These are phyloP conservation scores for Epithemia pelagica DNA, from an alignment of 108 stramenopile genomes.

Conservation along the genomic window DNA sequence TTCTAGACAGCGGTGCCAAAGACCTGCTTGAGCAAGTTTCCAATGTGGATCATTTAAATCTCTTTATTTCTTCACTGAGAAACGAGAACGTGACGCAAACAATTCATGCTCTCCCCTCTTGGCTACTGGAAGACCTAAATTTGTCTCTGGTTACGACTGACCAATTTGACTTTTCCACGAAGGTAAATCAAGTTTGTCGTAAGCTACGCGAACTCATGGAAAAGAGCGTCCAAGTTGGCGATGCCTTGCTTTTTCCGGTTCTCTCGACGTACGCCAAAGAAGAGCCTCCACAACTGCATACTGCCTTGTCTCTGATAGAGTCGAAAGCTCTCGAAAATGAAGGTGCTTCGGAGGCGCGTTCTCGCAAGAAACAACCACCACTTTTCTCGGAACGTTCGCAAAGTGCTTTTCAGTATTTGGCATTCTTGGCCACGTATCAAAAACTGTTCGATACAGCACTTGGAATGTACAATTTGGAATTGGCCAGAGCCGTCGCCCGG, in stretches of 20 bases:
- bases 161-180: constrained; percentile 50
- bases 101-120: constrained; percentile 69
- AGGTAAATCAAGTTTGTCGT: constrained; percentile 70
- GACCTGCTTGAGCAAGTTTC: constrained; percentile 49
- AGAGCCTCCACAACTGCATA: constrained; percentile 67
- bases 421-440: constrained; percentile 81
- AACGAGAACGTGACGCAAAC: constrained; percentile 56
- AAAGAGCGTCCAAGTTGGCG: constrained; percentile 26
- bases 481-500: constrained; percentile 83
- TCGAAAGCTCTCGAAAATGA: constrained; percentile 31
- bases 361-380: constrained; percentile 37
- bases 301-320: constrained; percentile 68
- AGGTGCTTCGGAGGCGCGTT: not conserved
- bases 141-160: constrained; percentile 1
- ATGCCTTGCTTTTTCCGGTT: constrained; percentile 53
- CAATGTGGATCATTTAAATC: constrained; percentile 73
- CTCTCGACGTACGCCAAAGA: constrained; percentile 87
- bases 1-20: constrained; percentile 51
- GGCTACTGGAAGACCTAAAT: constrained; percentile 25
- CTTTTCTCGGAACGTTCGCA: constrained; percentile 68
- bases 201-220: constrained; percentile 62
- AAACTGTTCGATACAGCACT: constrained; percentile 82
- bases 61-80: constrained; percentile 72
- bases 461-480: constrained; percentile 88
- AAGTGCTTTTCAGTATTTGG: constrained; percentile 80